Base-by-base conservation (phyloP, 352 stramenopile species). In the Sclerospora graminicola region DNA sequence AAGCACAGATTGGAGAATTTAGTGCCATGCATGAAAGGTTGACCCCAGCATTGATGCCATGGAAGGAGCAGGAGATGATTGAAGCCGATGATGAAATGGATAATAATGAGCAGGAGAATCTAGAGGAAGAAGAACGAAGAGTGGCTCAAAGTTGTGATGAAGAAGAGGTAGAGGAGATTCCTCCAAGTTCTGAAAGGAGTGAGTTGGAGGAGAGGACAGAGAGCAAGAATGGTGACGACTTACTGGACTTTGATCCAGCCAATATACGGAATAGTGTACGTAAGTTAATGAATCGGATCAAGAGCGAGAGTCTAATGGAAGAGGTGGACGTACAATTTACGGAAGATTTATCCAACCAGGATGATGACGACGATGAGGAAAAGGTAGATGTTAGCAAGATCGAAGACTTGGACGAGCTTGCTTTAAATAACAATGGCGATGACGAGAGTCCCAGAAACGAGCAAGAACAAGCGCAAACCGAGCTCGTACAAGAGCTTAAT, bases 221-320 rank as follows among this genome's bases (percentile, higher is more conserved):
- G 1, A 45, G 39, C 35, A 30, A 16, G 10, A 27, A 42, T 5
- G 43, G 58, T n/a, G 57, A 42, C 14, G 57, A 52, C 9, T 50
- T 70, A 36, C 54, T 82, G 28, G 54, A 63, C 21, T 82, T 85
- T 49, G 69, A 76, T 29, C 30, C 33, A 8, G 47, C 41, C 10
- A 63, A 78, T 30, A 50, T 82, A 28, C 16, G 45, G 7, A 58
- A 26, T 21, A 85, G 69, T 30, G 69, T 85, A 19, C 56, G 59
- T 28, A 68, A 50, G 35, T 57, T 85, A 11, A 59, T 85, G 45
- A 56, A 33, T 5, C 48, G 71, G 33, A 85, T 85, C 21, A 60
- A 70, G 56, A 66, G 51, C 13, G 53, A 69, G 34, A 81, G 57
- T 35, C 38, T 69, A 5, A 5, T 62, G 32, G 45, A 18, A 6